Percentiles rank a stretch among this genome's conserved stretches.
phyloP scores from a whole-genome alignment of 148 eudicot species.

The Persicaria maculosa region DNA sequence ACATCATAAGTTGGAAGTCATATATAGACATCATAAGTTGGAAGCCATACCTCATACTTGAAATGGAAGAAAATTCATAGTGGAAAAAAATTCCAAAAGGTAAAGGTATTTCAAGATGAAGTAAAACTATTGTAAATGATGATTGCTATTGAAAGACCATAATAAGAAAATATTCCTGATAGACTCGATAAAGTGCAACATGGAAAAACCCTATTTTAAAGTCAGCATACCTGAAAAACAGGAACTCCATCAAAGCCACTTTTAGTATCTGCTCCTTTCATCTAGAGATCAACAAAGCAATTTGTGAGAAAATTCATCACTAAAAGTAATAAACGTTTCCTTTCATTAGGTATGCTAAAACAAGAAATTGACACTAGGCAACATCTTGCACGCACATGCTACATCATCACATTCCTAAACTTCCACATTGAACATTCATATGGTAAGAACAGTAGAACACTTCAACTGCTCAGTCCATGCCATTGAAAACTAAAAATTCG shows the following conservation, averaged over 20 bases:
- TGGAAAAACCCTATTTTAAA: neutral
- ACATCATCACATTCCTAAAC: neutral
- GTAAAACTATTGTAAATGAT: neutral
- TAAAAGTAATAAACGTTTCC: neutral
- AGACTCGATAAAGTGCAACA: neutral
- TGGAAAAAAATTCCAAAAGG: neutral
- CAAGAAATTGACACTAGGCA: neutral
- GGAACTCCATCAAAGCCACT: conserved; percentile 96
- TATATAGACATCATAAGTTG: neutral
- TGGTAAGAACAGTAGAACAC: neutral
- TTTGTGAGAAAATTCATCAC: neutral
- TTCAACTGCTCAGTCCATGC: neutral
- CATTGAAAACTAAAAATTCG: neutral
- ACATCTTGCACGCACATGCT: neutral
- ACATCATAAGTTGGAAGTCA: neutral
- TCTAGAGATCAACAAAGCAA: conserved; percentile 27
- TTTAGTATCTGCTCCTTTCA: conserved; percentile 52
- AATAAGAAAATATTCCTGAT: neutral
- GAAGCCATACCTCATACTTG: neutral
- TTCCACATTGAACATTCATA: neutral
- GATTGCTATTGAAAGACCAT: neutral
- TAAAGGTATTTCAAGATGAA: neutral
- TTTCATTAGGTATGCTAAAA: neutral
- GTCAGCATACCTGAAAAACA: conserved; percentile 71
- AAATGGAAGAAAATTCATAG: neutral